phyloP scores from a whole-genome alignment of 306 rosid species.

The Cucumis cinereus region DNA sequence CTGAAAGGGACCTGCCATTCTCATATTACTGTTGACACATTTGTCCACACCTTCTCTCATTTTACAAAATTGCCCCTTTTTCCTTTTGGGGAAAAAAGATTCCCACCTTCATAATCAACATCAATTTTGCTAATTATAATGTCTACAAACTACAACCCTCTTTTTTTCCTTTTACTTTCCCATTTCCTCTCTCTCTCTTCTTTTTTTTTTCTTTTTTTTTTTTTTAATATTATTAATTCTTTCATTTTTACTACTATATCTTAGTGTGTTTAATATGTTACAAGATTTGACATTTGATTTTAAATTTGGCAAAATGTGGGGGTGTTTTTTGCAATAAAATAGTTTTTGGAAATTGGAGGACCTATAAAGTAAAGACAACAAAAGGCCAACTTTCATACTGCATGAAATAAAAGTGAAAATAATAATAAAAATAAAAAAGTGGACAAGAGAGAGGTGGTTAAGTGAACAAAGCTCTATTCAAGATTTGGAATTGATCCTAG shows the following conservation, averaged over 20 bases:
- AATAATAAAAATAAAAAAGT: background rate
- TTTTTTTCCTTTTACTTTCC: background rate
- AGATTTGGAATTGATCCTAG: background rate
- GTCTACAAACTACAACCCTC: background rate
- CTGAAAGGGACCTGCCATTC: slow-evolving; percentile 22
- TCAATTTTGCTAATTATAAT: slow-evolving; percentile 8
- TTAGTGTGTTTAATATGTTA: background rate
- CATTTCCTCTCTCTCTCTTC: background rate
- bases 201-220: too few relatives aligned
- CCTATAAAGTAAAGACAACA: background rate
- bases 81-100: slow-evolving; percentile 10
- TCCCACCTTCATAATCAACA: slow-evolving; percentile 6
- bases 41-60: background rate
- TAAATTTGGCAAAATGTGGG: background rate
- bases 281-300: background rate
- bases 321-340: background rate
- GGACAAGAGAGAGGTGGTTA: background rate
- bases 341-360: background rate
- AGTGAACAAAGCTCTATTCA: background rate
- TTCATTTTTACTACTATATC: background rate
- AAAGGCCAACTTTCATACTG: background rate
- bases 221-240: too few relatives aligned
- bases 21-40: slow-evolving; percentile 11
- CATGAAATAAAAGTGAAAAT: background rate
- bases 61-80: background rate